Evolutionary conservation across 1,139 yeast genomes (phyloP).

Genomic region (Kluyveromyces sp.): DNA sequence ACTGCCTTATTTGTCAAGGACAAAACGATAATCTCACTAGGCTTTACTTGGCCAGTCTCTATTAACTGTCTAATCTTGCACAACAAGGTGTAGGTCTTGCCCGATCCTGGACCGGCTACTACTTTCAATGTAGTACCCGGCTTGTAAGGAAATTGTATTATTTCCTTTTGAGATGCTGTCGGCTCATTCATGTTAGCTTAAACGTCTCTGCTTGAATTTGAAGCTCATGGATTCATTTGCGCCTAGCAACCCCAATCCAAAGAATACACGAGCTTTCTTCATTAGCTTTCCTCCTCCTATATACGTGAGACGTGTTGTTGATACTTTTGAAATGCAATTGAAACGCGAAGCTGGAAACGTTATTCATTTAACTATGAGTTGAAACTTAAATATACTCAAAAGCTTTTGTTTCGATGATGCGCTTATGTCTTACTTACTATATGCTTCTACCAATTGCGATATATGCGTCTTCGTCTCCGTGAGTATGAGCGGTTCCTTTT

Average conservation of each 20-base stretch:
- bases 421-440: slow-evolving; percentile 14
- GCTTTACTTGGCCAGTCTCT: slow-evolving; percentile 35
- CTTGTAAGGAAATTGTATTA: slow-evolving; percentile 35
- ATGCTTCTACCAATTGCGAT: slow-evolving; percentile 26
- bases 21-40: slow-evolving; percentile 52
- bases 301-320: background rate
- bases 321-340: background rate
- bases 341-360: background rate
- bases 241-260: no score
- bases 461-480: slow-evolving; percentile 28
- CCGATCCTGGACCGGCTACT: slow-evolving; percentile 71
- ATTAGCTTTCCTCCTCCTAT: no score
- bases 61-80: slow-evolving; percentile 47
- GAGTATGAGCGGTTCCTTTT: slow-evolving; percentile 19
- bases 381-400: no score
- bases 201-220: background rate
- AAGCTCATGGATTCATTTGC: no score
- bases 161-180: slow-evolving; percentile 36
- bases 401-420: no score
- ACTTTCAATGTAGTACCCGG: slow-evolving; percentile 41
- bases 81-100: slow-evolving; percentile 61
- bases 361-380: no score
- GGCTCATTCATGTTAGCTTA: slow-evolving; percentile 9
- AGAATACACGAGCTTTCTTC: no score
- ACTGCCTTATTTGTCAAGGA: slow-evolving; percentile 71